Base-by-base conservation (phyloP, 2,329 filamentous ascomycete species). In the Penicillium aurantiogriseum region DNA sequence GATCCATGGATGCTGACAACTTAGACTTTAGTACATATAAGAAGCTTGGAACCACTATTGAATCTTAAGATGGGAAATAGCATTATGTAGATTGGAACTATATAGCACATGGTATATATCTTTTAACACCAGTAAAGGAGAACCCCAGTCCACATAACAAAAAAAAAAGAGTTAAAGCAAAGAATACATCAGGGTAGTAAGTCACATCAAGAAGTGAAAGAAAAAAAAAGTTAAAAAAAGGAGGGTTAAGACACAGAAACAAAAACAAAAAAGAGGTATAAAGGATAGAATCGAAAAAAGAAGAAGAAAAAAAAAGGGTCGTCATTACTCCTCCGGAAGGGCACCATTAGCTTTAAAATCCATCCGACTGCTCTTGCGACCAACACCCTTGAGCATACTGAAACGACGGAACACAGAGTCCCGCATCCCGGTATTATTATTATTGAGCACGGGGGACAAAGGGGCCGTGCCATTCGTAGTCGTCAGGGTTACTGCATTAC, bases 331-430 rank as follows among this genome's bases (percentile, higher is more conserved):
- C 63, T 77, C 75, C 38, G 61, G 69, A 38, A 77, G 59, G 43
- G 67, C 64, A 17, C 68, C 68, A 45, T 68, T 63, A 33, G 71
- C 68, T 58, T 70, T 67, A 36, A 76, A 79, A 70, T 78, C 82
- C 57, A 68, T 77, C 71, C 85, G 87, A 69, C 83, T 85, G 45
- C 78, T 79, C 77, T 89, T 91, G 72, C 86, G 88, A 31, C 88
- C 87, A 50, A 92, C 81, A 9, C 72, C 72, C 71, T 88, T 90
- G 68, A 95, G 79, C 67, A 92, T 79, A 71, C 90, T 94, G 63
- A 95, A 80, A 68, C 91, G 79, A 77, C 91, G 93, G 76, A 88
- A 86, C 63, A 95, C 84, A 57, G 86, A 88, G 36, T 83, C 84
- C 51, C 83, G 83, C 68, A 73, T 69, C 25, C 69, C 71, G 38